Percentiles rank a stretch among this genome's conserved stretches.
Conservation (phyloP, 2,329 filamentous ascomycete species). For the Neofusicoccum laricinum region DNA sequence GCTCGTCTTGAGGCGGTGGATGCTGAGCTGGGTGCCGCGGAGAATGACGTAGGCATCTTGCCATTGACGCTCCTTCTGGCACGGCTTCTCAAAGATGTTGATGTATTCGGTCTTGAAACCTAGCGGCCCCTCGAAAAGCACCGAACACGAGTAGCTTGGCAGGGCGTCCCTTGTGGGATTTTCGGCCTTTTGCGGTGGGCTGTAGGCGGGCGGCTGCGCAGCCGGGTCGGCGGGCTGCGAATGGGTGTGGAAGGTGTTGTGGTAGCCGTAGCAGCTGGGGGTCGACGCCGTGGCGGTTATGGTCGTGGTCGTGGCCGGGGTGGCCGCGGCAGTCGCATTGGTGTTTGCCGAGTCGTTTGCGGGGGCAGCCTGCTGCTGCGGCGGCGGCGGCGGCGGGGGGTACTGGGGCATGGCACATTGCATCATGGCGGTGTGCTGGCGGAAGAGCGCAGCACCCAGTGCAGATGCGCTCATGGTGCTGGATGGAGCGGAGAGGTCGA, state of each 20-base stretch:
- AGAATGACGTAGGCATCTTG: constrained; percentile 61
- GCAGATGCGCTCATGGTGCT: constrained; percentile 4
- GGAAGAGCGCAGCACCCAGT: constrained; percentile 13
- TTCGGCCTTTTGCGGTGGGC: constrained; percentile 14
- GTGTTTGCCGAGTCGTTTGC: not conserved
- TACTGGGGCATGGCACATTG: not conserved
- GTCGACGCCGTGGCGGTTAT: not conserved
- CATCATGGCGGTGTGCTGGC: constrained; percentile 10
- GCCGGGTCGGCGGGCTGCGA: constrained; percentile 24
- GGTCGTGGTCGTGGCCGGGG: not conserved
- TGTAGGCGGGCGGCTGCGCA: constrained; percentile 32
- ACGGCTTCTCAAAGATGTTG: constrained; percentile 56
- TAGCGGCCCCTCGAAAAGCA: constrained; percentile 34
- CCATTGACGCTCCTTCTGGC: constrained; percentile 62
- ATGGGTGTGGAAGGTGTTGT: constrained; percentile 43
- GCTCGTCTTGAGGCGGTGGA: constrained; percentile 58
- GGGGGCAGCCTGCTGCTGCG: not conserved
- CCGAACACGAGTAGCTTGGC: constrained; percentile 35
- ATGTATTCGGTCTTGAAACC: constrained; percentile 65
- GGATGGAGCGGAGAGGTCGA: not conserved
- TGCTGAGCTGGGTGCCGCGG: constrained; percentile 64
- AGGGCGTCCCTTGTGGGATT: constrained; percentile 22
- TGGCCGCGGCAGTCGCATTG: not conserved
- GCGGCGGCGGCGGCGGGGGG: not conserved
- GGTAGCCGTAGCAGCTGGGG: constrained; percentile 34